These are phyloP conservation scores for Candida silvicultrix DNA, from an alignment of 805 yeast species.

Conservation along the genomic window DNA sequence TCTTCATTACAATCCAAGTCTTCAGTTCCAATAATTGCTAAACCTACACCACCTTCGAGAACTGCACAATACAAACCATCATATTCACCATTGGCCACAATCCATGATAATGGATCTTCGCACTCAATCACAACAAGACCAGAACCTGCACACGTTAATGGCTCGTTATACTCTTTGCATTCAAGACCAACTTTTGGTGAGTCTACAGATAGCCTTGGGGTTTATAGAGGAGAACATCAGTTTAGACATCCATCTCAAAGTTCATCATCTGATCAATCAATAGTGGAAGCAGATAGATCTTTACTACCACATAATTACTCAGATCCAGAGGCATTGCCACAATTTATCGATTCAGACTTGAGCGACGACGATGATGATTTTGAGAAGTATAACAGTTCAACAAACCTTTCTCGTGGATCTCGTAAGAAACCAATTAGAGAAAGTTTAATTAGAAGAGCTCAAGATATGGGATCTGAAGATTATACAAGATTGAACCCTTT, in stretches of 20 bases:
- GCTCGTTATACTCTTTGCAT: neutral
- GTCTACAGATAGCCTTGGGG: neutral
- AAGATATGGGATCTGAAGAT: constrained; percentile 1
- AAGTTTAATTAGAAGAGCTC: constrained; percentile 1
- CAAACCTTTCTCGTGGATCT: neutral
- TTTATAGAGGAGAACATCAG: neutral
- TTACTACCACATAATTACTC: neutral
- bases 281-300: neutral
- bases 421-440: neutral
- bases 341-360: neutral
- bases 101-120: neutral
- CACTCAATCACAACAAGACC: neutral
- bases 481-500: constrained; percentile 6
- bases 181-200: neutral
- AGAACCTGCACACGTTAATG: neutral
- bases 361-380: neutral
- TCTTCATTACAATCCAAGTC: neutral
- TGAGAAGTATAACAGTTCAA: neutral
- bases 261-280: neutral
- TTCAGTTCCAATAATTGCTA: neutral
- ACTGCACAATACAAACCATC: neutral
- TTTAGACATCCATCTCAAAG: neutral
- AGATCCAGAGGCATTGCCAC: neutral
- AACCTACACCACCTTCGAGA: neutral
- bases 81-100: neutral